Evolutionary conservation across 75 land plant genomes (phyloP).

Genomic region (Pinus tabuliformis): DNA sequence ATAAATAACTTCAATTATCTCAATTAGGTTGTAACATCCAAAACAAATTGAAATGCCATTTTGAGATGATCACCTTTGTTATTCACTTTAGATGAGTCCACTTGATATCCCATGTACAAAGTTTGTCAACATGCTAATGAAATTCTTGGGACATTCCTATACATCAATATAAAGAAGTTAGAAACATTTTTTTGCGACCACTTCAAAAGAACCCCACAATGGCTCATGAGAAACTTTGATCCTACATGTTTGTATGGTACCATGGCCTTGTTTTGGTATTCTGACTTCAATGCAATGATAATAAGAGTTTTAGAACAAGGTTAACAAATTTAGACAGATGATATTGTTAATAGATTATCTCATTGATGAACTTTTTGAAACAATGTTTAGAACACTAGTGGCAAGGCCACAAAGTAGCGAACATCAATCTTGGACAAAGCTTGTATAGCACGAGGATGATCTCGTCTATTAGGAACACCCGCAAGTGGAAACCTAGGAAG

Average conservation of each 20-base stretch:
- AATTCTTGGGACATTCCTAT: slow-evolving; percentile 98
- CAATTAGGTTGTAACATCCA: not conserved
- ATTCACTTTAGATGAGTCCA: slow-evolving; percentile 93
- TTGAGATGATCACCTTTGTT: slow-evolving; percentile 53
- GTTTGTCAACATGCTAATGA: slow-evolving; percentile 96
- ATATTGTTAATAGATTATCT: not conserved
- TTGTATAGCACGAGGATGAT: too few relatives aligned
- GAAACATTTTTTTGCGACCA: not conserved
- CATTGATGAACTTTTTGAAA: not conserved
- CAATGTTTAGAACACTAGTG: not conserved
- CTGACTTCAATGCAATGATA: not conserved
- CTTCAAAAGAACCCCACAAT: not conserved
- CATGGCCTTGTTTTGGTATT: not conserved
- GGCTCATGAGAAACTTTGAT: not conserved
- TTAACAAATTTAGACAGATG: not conserved
- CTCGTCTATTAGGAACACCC: too few relatives aligned
- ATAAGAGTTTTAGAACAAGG: not conserved
- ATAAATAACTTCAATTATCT: not conserved
- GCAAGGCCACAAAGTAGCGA: too few relatives aligned
- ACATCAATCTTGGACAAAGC: too few relatives aligned
- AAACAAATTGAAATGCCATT: not conserved
- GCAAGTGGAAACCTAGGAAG: too few relatives aligned
- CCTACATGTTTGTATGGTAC: not conserved
- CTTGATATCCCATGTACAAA: slow-evolving; percentile 88
- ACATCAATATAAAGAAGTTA: slow-evolving; percentile 1